Conservation (phyloP, 164 flowering plant species). For the Berberis vulgaris region DNA sequence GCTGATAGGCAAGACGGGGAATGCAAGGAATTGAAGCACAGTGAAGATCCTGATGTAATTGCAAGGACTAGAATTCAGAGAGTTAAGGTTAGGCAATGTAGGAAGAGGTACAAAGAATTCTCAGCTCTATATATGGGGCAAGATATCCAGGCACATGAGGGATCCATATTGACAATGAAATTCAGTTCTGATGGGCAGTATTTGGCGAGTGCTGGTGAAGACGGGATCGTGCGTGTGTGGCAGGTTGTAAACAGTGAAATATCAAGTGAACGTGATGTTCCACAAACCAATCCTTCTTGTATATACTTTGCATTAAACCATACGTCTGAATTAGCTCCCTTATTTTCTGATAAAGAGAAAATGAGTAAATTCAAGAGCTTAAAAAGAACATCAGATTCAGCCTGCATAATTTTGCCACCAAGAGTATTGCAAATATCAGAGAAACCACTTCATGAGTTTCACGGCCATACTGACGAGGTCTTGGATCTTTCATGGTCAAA, state of each 20-base stretch:
- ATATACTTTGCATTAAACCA: slow-evolving; percentile 58
- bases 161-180: slow-evolving; percentile 73
- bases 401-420: slow-evolving; percentile 70
- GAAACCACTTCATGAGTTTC: slow-evolving; percentile 71
- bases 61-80: slow-evolving; percentile 27
- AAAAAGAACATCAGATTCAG: slow-evolving; percentile 56
- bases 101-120: slow-evolving; percentile 56
- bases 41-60: slow-evolving; percentile 14
- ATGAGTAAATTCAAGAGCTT: slow-evolving; percentile 23
- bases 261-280: slow-evolving; percentile 37
- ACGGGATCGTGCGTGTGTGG: slow-evolving; percentile 71
- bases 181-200: slow-evolving; percentile 82
- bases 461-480: slow-evolving; percentile 59
- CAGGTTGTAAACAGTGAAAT: slow-evolving; percentile 61
- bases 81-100: slow-evolving; percentile 46
- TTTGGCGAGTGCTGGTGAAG: slow-evolving; percentile 84
- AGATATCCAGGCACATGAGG: slow-evolving; percentile 66
- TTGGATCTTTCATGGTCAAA: slow-evolving; percentile 89
- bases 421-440: slow-evolving; percentile 64
- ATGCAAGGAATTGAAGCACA: background rate
- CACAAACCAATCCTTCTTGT: slow-evolving; percentile 57
- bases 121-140: slow-evolving; percentile 68
- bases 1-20: slow-evolving; percentile 15
- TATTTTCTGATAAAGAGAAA: slow-evolving; percentile 43
- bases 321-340: slow-evolving; percentile 53